A percentile compares a stretch with the other conserved stretches of the same genome.
Conservation (phyloP, 225 moss, liverwort and hornwort genomes). For the Rhytidiadelphus loreus region DNA sequence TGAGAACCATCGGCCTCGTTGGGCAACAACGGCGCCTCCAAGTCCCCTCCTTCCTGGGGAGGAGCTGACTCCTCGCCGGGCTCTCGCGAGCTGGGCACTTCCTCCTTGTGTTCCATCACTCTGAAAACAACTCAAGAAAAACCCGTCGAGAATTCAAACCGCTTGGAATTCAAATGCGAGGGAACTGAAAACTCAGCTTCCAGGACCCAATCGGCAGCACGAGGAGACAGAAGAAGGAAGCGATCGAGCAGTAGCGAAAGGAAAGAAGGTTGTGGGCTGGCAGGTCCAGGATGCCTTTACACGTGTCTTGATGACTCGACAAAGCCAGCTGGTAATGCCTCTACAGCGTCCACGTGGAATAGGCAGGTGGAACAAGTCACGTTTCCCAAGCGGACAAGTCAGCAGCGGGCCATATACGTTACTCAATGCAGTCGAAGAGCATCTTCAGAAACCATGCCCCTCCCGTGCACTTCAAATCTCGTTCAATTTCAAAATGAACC, state of each 20-base stretch:
- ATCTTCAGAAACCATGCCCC: neutral
- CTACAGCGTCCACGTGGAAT: constrained; percentile 5
- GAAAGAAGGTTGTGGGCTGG: neutral
- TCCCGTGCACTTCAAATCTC: neutral
- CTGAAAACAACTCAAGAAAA: neutral
- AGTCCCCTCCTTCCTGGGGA: neutral
- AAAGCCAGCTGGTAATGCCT: neutral
- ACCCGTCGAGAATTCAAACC: neutral
- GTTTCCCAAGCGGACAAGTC: neutral
- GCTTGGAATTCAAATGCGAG: neutral
- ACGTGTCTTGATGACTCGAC: neutral
- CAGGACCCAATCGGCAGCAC: neutral
- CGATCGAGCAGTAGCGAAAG: neutral
- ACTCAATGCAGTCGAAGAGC: neutral
- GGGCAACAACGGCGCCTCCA: constrained; percentile 38
- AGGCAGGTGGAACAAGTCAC: neutral
- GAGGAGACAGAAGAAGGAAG: neutral
- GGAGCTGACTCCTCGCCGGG: neutral
- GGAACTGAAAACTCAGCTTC: neutral
- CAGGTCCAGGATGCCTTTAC: neutral
- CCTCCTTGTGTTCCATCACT: constrained; percentile 25
- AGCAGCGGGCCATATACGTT: neutral
- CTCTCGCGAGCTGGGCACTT: constrained; percentile 6
- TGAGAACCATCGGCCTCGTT: neutral
- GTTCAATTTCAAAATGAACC: neutral